Evolutionary conservation across 2,329 filamentous ascomycete genomes (phyloP).

Genomic region (Aspergillus texensis): DNA sequence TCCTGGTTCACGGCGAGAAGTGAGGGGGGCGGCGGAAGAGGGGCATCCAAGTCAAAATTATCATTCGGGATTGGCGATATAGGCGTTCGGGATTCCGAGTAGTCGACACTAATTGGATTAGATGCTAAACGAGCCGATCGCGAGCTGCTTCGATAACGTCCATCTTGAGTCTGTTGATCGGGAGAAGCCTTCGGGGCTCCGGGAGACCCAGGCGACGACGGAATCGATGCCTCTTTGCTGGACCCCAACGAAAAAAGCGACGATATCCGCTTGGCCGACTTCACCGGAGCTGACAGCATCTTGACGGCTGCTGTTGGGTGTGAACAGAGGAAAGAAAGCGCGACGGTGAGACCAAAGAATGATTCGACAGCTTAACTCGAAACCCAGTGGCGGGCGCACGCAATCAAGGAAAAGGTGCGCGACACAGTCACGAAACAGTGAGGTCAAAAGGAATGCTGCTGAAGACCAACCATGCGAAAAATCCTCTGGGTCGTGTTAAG

Average conservation of each 20-base stretch:
- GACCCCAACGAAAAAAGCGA: conserved; percentile 48
- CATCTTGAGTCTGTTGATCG: conserved; percentile 27
- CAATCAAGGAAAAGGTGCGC: conserved; percentile 9
- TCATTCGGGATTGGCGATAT: conserved; percentile 30
- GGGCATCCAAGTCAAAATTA: conserved; percentile 32
- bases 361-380: conserved; percentile 8
- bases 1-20: conserved; percentile 42
- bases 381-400: conserved; percentile 10
- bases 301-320: conserved; percentile 17
- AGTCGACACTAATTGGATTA: conserved; percentile 28
- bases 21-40: conserved; percentile 44
- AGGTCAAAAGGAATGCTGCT: conserved; percentile 22
- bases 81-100: conserved; percentile 29
- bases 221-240: conserved; percentile 36
- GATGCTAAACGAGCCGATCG: conserved; percentile 39
- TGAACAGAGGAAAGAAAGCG: conserved; percentile 6
- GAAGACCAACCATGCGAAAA: conserved; percentile 22
- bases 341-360: conserved; percentile 8
- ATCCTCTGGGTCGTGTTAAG: conserved; percentile 1
- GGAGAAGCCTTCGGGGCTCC: conserved; percentile 23
- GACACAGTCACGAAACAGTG: conserved; percentile 12
- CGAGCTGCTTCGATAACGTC: conserved; percentile 32
- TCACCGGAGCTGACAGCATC: conserved; percentile 46
- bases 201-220: conserved; percentile 32
- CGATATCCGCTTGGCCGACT: conserved; percentile 49